A percentile compares a stretch with the other conserved stretches of the same genome.
Conservation (phyloP, 352 stramenopile species). For the Globisporangium sylvaticum region DNA sequence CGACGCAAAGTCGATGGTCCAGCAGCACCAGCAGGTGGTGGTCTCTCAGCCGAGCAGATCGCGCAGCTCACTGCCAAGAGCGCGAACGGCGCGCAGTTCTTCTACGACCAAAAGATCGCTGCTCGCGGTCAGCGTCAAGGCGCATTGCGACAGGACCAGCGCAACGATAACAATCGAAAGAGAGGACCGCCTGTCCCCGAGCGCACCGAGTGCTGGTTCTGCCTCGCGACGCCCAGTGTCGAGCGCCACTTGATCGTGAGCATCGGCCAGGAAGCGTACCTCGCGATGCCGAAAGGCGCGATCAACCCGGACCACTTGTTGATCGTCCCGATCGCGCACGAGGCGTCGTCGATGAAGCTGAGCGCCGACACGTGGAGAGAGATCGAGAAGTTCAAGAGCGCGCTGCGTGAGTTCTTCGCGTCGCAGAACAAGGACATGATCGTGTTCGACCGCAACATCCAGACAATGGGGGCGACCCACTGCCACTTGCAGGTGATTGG, state of each 20-base stretch:
- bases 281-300: not conserved
- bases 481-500: slow-evolving; percentile 74
- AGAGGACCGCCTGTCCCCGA: slow-evolving; percentile 31
- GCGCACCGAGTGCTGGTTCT: slow-evolving; percentile 85
- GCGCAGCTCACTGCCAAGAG: slow-evolving; percentile 54
- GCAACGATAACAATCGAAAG: slow-evolving; percentile 19
- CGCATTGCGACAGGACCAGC: slow-evolving; percentile 26
- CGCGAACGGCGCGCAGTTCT: slow-evolving; percentile 46
- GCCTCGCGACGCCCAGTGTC: slow-evolving; percentile 66
- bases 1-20: not conserved
- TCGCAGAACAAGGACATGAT: slow-evolving; percentile 67
- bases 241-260: slow-evolving; percentile 52
- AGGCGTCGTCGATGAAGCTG: slow-evolving; percentile 53
- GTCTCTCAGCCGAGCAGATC: slow-evolving; percentile 52
- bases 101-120: slow-evolving; percentile 70
- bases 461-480: slow-evolving; percentile 65
- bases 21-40: not conserved
- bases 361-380: slow-evolving; percentile 35
- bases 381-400: slow-evolving; percentile 66
- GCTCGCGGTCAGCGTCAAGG: slow-evolving; percentile 45
- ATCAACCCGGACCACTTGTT: not conserved
- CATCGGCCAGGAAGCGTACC: not conserved
- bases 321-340: slow-evolving; percentile 31
- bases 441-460: slow-evolving; percentile 76
- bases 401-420: slow-evolving; percentile 55